These are phyloP conservation scores for Diplodia intermedia DNA, from an alignment of 2,329 filamentous ascomycete species.

Conservation along the genomic window DNA sequence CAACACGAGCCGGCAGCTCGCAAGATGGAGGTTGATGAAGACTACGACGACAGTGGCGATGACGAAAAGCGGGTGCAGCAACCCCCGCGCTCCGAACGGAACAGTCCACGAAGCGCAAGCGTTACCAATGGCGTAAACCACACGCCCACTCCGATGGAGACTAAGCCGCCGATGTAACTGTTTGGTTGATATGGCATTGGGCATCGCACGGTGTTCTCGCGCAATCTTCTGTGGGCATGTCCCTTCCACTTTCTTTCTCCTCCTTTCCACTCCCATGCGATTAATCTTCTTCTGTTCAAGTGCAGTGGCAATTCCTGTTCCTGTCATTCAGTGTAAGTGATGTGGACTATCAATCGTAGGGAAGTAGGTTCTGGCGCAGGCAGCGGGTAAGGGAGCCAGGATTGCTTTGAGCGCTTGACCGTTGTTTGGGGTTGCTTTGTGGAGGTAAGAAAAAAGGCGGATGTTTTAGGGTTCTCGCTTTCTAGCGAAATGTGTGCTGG, in stretches of 20 bases:
- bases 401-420: slow-evolving; percentile 17
- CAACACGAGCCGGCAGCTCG: slow-evolving; percentile 82
- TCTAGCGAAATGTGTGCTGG: slow-evolving; percentile 18
- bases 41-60: slow-evolving; percentile 94
- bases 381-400: slow-evolving; percentile 9
- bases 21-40: slow-evolving; percentile 96
- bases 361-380: background rate
- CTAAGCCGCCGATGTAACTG: slow-evolving; percentile 27
- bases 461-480: slow-evolving; percentile 24
- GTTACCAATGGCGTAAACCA: slow-evolving; percentile 46
- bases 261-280: background rate
- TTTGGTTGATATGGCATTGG: background rate
- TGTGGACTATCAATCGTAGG: background rate
- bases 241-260: background rate
- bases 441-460: slow-evolving; percentile 19
- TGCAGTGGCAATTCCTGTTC: slow-evolving; percentile 12
- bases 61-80: slow-evolving; percentile 67
- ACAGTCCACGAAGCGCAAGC: slow-evolving; percentile 49
- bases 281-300: slow-evolving; percentile 15
- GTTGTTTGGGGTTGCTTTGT: slow-evolving; percentile 20
- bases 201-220: background rate
- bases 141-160: slow-evolving; percentile 45
- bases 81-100: slow-evolving; percentile 49
- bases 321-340: slow-evolving; percentile 12
- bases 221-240: background rate